phyloP scores from a whole-genome alignment of 2,329 filamentous ascomycete genomes.

The Epichloe glyceriae region DNA sequence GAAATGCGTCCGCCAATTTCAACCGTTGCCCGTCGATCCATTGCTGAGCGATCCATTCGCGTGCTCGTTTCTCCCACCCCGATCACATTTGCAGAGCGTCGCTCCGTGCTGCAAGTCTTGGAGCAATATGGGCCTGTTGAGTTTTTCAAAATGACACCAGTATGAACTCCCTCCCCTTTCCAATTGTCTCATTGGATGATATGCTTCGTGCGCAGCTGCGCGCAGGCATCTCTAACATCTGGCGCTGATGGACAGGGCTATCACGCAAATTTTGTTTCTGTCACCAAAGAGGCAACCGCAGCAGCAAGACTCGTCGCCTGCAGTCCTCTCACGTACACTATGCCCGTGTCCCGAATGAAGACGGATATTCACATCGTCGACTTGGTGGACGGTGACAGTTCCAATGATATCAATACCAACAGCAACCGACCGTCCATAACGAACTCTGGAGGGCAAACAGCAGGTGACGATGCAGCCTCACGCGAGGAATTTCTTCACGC shows the following conservation, averaged over 20 bases:
- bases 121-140: slow-evolving; percentile 37
- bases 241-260: slow-evolving; percentile 24
- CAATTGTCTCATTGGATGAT: no score
- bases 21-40: slow-evolving; percentile 6
- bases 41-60: slow-evolving; percentile 29
- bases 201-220: neutral
- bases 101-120: slow-evolving; percentile 39
- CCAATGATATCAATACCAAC: slow-evolving; percentile 5
- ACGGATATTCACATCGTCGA: slow-evolving; percentile 22
- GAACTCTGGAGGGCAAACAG: neutral
- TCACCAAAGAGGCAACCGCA: slow-evolving; percentile 28
- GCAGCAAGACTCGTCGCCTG: slow-evolving; percentile 25
- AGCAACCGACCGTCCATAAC: slow-evolving; percentile 1
- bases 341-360: slow-evolving; percentile 18
- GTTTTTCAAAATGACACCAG: slow-evolving; percentile 31
- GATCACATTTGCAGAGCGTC: slow-evolving; percentile 38
- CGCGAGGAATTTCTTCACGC: neutral
- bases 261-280: slow-evolving; percentile 35
- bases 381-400: slow-evolving; percentile 12
- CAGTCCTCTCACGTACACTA: slow-evolving; percentile 35
- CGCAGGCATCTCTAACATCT: neutral
- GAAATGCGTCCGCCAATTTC: slow-evolving; percentile 6
- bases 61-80: slow-evolving; percentile 39
- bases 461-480: neutral
- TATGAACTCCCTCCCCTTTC: slow-evolving; percentile 1